Percentiles rank a stretch among this genome's conserved stretches.
These are phyloP conservation scores for Colletotrichum liriopes DNA, from an alignment of 2,329 filamentous ascomycete genomes.

Conservation along the genomic window DNA sequence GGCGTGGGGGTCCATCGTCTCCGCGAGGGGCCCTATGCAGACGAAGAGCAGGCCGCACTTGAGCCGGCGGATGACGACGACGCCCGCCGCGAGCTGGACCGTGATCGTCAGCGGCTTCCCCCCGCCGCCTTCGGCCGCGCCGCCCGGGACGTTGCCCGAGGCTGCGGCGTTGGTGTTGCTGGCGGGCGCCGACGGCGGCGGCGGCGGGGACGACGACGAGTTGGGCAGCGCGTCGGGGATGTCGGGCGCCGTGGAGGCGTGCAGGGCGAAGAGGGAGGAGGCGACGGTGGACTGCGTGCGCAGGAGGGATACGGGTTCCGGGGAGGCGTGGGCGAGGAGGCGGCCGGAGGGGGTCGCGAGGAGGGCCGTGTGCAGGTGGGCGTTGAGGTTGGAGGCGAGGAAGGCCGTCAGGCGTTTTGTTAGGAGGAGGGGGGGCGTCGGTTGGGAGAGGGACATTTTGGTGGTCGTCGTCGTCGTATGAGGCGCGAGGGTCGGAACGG, in stretches of 20 bases:
- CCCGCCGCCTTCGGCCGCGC: not conserved
- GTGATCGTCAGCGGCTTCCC: conserved; percentile 64
- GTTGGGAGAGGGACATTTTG: conserved; percentile 55
- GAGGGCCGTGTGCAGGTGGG: conserved; percentile 72
- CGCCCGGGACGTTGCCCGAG: conserved; percentile 18
- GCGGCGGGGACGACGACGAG: conserved; percentile 47
- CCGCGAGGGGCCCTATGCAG: conserved; percentile 67
- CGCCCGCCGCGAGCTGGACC: conserved; percentile 71
- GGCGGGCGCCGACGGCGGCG: conserved; percentile 41
- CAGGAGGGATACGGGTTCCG: conserved; percentile 66
- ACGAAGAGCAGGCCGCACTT: conserved; percentile 75
- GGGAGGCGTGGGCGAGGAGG: conserved; percentile 74
- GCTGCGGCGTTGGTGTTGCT: conserved; percentile 22
- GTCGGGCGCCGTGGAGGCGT: conserved; percentile 62
- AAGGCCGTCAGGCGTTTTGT: conserved; percentile 76
- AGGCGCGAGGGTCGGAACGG: not conserved
- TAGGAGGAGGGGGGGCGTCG: conserved; percentile 73
- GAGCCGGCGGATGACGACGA: conserved; percentile 72
- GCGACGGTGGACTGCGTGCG: conserved; percentile 77
- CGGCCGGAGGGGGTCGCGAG: conserved; percentile 74
- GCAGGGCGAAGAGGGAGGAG: conserved; percentile 73
- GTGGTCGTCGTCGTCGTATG: not conserved
- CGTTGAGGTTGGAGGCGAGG: conserved; percentile 71
- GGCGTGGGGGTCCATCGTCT: conserved; percentile 43
- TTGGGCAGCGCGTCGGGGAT: conserved; percentile 61